Conservation (phyloP, 306 rosid genomes). For the Myrica gale region DNA sequence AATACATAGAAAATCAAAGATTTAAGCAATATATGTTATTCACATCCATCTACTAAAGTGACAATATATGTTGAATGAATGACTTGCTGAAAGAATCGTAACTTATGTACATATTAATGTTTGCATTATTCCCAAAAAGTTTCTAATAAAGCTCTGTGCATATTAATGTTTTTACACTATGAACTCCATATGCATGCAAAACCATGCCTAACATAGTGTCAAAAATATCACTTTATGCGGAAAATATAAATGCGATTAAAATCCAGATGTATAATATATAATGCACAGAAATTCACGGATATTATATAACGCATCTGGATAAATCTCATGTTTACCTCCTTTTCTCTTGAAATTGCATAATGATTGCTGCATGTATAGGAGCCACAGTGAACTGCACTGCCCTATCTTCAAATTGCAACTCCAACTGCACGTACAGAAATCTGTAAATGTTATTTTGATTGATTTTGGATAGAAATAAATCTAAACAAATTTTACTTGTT, state of each 20-base stretch:
- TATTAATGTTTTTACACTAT: no score
- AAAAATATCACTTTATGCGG: background rate
- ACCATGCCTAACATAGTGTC: no score
- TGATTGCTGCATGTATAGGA: conserved; percentile 82
- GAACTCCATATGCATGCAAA: no score
- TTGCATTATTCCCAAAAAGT: no score
- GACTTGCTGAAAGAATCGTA: no score
- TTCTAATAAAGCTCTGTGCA: no score
- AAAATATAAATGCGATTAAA: conserved; percentile 11
- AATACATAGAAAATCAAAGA: no score
- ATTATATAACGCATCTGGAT: background rate
- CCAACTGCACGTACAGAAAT: conserved; percentile 49
- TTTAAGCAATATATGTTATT: no score
- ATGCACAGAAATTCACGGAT: background rate
- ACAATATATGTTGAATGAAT: no score
- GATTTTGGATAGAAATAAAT: background rate
- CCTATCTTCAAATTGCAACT: conserved; percentile 88
- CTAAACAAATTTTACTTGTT: background rate
- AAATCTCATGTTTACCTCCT: conserved; percentile 45
- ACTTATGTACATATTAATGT: no score
- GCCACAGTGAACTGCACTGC: conserved; percentile 71
- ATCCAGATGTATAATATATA: conserved; percentile 11
- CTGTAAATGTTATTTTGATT: background rate
- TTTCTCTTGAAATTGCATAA: conserved; percentile 82
- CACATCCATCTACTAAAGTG: no score